These are phyloP conservation scores for Chalciporus sphaerocephalus DNA, from an alignment of 768 basidiomycete genomes.

Conservation along the genomic window DNA sequence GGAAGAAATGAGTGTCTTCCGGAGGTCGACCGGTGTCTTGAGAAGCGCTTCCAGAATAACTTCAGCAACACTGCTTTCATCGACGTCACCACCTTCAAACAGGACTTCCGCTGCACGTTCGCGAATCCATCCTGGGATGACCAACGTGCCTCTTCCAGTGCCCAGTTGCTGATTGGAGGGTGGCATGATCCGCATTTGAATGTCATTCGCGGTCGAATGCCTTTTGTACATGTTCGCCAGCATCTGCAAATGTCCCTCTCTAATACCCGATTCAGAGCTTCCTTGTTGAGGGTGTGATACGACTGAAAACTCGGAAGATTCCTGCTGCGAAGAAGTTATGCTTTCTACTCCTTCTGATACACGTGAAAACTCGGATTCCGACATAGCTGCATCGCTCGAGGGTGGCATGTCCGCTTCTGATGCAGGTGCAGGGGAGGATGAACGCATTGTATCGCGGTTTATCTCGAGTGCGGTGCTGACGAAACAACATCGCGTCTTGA, in stretches of 20 bases:
- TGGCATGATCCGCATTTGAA: conserved; percentile 65
- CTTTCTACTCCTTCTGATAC: conserved; percentile 47
- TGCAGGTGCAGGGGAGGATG: conserved; percentile 27
- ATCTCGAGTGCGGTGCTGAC: conserved; percentile 61
- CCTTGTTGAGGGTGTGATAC: conserved; percentile 42
- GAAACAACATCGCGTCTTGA: conserved; percentile 87
- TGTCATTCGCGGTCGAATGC: conserved; percentile 72
- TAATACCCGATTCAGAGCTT: conserved; percentile 17
- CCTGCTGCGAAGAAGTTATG: conserved; percentile 43
- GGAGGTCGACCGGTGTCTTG: conserved; percentile 87
- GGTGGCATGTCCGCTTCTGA: conserved; percentile 41
- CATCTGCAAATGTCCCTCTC: conserved; percentile 44
- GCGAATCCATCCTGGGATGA: conserved; percentile 92
- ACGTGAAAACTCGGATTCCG: conserved; percentile 65
- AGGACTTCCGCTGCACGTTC: conserved; percentile 88
- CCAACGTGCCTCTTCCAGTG: conserved; percentile 70
- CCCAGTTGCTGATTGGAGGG: conserved; percentile 63
- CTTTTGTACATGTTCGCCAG: conserved; percentile 68
- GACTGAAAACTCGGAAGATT: conserved; percentile 52
- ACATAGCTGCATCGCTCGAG: conserved; percentile 54
- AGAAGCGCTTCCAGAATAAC: conserved; percentile 73
- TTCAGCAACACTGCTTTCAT: conserved; percentile 81
- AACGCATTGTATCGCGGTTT: conserved; percentile 30
- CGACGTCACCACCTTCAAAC: conserved; percentile 86
- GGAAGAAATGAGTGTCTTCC: conserved; percentile 76